phyloP scores from a whole-genome alignment of 345 rosid species.

The Zanthoxylum bungeanum region DNA sequence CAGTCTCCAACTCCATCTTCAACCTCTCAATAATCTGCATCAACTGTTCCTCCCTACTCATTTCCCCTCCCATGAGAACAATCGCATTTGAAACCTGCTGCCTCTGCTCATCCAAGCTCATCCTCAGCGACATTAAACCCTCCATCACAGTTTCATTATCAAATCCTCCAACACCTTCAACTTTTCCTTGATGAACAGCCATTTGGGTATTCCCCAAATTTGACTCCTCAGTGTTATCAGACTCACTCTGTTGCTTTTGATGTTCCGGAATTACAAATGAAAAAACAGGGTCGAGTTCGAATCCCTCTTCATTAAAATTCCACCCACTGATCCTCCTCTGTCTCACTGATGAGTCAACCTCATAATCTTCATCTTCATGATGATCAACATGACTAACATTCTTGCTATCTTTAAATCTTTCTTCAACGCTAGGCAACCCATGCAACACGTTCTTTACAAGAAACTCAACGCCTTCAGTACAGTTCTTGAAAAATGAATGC shows the following conservation, averaged over 20 bases:
- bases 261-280: conserved; percentile 22
- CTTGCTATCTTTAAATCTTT: conserved; percentile 45
- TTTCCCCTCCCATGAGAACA: conserved; percentile 49
- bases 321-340: conserved; percentile 87
- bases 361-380: conserved; percentile 27
- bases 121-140: conserved; percentile 41
- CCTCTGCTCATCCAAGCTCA: conserved; percentile 70
- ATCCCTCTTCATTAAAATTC: conserved; percentile 76
- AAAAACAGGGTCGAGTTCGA: conserved; percentile 74
- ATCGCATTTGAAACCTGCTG: conserved; percentile 46
- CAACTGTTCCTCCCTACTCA: conserved; percentile 47
- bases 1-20: conserved; percentile 49
- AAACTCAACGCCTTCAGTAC: conserved; percentile 51
- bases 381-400: conserved; percentile 8
- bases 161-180: conserved; percentile 6
- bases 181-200: not conserved
- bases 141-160: conserved; percentile 41
- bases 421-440: conserved; percentile 68
- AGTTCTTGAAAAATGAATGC: conserved; percentile 70
- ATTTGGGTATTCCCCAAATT: not conserved
- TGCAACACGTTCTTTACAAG: conserved; percentile 54
- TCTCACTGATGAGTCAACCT: conserved; percentile 25
- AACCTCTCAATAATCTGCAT: conserved; percentile 41
- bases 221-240: conserved; percentile 7
- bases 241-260: conserved; percentile 9